Percentiles rank a stretch among this genome's conserved stretches.
Evolutionary conservation across 1,284 basidiomycete species (phyloP).

Genomic region (Ustilago cynodontis): DNA sequence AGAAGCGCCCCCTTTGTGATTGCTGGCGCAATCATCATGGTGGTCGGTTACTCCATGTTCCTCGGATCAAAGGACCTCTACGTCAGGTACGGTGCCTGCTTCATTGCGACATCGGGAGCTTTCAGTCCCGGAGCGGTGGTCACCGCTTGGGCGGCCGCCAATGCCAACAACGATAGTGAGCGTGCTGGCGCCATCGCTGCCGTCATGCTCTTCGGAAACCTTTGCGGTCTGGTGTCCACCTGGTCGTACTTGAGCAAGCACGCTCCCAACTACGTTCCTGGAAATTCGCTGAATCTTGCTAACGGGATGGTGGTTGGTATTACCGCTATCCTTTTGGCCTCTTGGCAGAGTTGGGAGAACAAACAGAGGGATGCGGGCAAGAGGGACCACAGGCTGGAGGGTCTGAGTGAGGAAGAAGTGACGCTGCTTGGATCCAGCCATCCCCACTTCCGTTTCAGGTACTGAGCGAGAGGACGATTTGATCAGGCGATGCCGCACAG

Average conservation of each 20-base stretch:
- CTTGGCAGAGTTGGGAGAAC: too few species aligned
- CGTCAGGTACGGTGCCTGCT: constrained; percentile 62
- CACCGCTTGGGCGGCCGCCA: constrained; percentile 56
- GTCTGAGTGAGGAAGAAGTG: too few species aligned
- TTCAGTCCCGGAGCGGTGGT: constrained; percentile 65
- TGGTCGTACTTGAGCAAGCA: constrained; percentile 60
- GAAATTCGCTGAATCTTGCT: constrained; percentile 52
- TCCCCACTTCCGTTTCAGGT: too few species aligned
- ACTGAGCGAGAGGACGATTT: too few species aligned
- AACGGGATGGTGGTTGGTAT: too few species aligned
- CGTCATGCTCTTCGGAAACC: constrained; percentile 64
- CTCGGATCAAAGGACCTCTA: constrained; percentile 50
- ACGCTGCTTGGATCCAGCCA: too few species aligned
- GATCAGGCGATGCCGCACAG: too few species aligned
- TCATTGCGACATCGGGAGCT: constrained; percentile 65
- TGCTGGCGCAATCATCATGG: constrained; percentile 60
- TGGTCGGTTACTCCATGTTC: constrained; percentile 66
- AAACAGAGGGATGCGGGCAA: too few species aligned
- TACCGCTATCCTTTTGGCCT: too few species aligned
- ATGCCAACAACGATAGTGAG: constrained; percentile 64
- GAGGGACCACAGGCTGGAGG: too few species aligned
- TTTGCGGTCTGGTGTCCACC: constrained; percentile 64
- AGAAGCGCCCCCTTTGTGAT: constrained; percentile 62
- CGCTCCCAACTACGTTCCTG: constrained; percentile 49
- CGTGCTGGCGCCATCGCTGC: constrained; percentile 62